These are phyloP conservation scores for Calonectria fujianensis DNA, from an alignment of 2,329 filamentous ascomycete species.

Conservation along the genomic window DNA sequence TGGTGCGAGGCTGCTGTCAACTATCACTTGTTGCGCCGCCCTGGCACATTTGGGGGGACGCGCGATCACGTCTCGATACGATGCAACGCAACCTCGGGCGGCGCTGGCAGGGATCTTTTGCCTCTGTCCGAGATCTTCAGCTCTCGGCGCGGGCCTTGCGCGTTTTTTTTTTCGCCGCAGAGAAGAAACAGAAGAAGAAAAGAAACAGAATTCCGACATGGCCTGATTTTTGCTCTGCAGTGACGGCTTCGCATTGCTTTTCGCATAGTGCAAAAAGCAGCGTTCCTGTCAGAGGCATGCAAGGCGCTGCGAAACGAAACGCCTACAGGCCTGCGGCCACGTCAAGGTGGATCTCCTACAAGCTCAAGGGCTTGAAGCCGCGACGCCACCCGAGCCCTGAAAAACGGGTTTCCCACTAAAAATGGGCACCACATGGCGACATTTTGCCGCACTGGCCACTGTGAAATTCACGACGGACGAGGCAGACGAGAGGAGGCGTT, in stretches of 20 bases:
- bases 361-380: constrained; percentile 15
- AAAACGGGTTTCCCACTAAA: constrained; percentile 1
- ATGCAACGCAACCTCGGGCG: constrained; percentile 12
- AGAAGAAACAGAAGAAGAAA: not conserved
- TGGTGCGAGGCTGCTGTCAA: constrained; percentile 9
- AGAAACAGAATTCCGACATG: constrained; percentile 1
- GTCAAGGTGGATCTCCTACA: not conserved
- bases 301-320: constrained; percentile 21
- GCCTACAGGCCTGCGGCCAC: constrained; percentile 4
- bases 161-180: not conserved
- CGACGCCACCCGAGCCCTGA: constrained; percentile 4
- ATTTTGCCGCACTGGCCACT: constrained; percentile 19
- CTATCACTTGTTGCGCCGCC: constrained; percentile 18
- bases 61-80: constrained; percentile 10
- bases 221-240: not conserved
- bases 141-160: not conserved
- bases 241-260: not conserved
- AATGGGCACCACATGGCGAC: not conserved
- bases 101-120: constrained; percentile 3
- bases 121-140: constrained; percentile 4
- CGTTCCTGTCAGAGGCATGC: constrained; percentile 18
- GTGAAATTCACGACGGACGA: not conserved
- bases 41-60: not conserved
- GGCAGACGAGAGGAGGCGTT: not conserved
- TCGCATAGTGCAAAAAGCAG: constrained; percentile 18